Conservation (phyloP, 2,329 filamentous ascomycete genomes). For the Boeremia exigua region DNA sequence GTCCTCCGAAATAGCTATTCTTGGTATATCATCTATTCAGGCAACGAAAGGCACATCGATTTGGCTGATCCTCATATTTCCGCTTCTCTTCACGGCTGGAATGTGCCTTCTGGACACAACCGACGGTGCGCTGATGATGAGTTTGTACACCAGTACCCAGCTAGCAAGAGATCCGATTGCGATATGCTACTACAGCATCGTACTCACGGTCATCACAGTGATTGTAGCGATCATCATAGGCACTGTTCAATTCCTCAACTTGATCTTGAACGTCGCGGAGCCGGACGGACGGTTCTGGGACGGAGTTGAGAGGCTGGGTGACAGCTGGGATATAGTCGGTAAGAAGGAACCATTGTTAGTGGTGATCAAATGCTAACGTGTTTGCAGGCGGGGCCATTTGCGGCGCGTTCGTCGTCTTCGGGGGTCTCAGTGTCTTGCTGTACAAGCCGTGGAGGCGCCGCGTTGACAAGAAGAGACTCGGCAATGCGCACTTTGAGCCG, state of each 20-base stretch:
- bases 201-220: slow-evolving; percentile 83
- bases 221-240: slow-evolving; percentile 86
- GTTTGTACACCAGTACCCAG: slow-evolving; percentile 80
- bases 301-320: slow-evolving; percentile 67
- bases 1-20: slow-evolving; percentile 87
- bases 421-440: slow-evolving; percentile 71
- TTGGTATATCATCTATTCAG: slow-evolving; percentile 89
- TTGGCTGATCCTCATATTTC: slow-evolving; percentile 94
- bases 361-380: not conserved
- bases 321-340: slow-evolving; percentile 48
- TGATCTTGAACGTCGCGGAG: slow-evolving; percentile 77
- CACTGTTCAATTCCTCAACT: slow-evolving; percentile 78
- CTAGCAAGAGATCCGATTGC: slow-evolving; percentile 84
- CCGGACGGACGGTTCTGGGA: slow-evolving; percentile 87
- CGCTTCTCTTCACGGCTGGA: slow-evolving; percentile 86
- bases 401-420: slow-evolving; percentile 80
- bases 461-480: slow-evolving; percentile 53
- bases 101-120: slow-evolving; percentile 96
- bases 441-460: slow-evolving; percentile 80
- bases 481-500: slow-evolving; percentile 38
- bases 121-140: slow-evolving; percentile 94
- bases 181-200: slow-evolving; percentile 91
- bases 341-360: slow-evolving; percentile 46
- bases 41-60: slow-evolving; percentile 85
- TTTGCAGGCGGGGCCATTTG: slow-evolving; percentile 73